Evolutionary conservation across 352 stramenopile genomes (phyloP).

Genomic region (Aphanomyces cochlioides): DNA sequence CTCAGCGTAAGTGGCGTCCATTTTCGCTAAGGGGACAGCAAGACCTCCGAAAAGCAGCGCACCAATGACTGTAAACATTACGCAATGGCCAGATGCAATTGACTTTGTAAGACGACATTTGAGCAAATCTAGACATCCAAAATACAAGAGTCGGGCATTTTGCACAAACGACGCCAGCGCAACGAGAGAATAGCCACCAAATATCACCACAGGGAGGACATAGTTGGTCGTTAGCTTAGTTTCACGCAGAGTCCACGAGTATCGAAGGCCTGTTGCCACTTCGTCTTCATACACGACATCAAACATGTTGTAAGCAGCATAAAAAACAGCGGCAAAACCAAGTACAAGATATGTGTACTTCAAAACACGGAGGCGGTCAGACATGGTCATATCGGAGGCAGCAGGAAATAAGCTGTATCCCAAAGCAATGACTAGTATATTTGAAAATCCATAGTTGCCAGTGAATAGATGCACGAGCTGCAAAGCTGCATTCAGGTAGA

Average conservation of each 20-base stretch:
- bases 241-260: slow-evolving; percentile 10
- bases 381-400: not conserved
- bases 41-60: slow-evolving; percentile 1
- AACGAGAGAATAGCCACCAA: not conserved
- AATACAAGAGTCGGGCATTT: not conserved
- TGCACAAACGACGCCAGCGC: not conserved
- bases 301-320: slow-evolving; percentile 23
- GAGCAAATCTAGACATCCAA: slow-evolving; percentile 6
- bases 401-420: not conserved
- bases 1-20: not conserved
- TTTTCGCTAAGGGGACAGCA: not conserved
- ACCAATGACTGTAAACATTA: slow-evolving; percentile 12
- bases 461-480: slow-evolving; percentile 85
- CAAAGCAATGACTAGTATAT: slow-evolving; percentile 52
- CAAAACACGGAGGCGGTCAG: slow-evolving; percentile 18
- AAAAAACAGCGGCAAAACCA: not conserved
- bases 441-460: slow-evolving; percentile 95
- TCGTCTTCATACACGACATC: slow-evolving; percentile 25
- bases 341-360: slow-evolving; percentile 8
- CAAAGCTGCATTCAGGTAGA: slow-evolving; percentile 64
- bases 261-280: slow-evolving; percentile 1
- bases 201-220: not conserved
- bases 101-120: not conserved
- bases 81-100: slow-evolving; percentile 14
- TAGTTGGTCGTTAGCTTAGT: slow-evolving; percentile 1